phyloP scores from a whole-genome alignment of 2,329 filamentous ascomycete genomes.

The Verticillium nonalfalfae region DNA sequence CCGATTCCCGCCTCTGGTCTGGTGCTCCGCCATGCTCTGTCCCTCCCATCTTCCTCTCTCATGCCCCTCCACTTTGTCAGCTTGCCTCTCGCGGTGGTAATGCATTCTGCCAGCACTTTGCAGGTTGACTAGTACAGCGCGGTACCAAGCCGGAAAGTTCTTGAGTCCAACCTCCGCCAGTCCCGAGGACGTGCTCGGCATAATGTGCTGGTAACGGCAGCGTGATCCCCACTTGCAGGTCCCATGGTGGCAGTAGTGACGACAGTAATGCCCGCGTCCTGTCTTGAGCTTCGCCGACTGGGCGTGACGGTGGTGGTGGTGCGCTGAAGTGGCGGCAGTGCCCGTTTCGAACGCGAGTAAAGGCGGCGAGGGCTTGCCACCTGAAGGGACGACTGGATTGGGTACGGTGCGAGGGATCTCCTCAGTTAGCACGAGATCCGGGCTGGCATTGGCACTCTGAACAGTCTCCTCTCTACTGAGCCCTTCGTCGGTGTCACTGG shows the following conservation, averaged over 20 bases:
- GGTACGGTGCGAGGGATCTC: background rate
- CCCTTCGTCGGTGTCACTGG: background rate
- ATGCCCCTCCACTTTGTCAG: background rate
- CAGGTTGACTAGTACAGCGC: background rate
- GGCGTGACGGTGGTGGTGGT: background rate
- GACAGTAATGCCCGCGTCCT: slow-evolving; percentile 23
- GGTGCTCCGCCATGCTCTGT: background rate
- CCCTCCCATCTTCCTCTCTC: background rate
- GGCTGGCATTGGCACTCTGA: background rate
- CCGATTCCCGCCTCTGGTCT: background rate
- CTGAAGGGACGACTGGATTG: background rate
- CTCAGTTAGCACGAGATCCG: background rate
- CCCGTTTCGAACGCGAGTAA: background rate
- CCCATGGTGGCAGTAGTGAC: slow-evolving; percentile 42
- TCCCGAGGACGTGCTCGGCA: slow-evolving; percentile 35
- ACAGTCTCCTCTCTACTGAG: no score
- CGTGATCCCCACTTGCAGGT: slow-evolving; percentile 35
- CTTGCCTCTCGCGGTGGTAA: background rate
- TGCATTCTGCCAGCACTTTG: background rate
- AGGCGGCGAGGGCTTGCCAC: background rate
- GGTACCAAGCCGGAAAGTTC: slow-evolving; percentile 36
- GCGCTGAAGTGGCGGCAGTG: background rate
- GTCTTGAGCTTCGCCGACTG: background rate
- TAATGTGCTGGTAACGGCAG: slow-evolving; percentile 39
- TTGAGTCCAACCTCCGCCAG: slow-evolving; percentile 34